Percentiles rank a stretch among this genome's conserved stretches.
These are phyloP conservation scores for Hymenotorrendiella dingleyae DNA, from an alignment of 2,329 filamentous ascomycete species.

Conservation along the genomic window DNA sequence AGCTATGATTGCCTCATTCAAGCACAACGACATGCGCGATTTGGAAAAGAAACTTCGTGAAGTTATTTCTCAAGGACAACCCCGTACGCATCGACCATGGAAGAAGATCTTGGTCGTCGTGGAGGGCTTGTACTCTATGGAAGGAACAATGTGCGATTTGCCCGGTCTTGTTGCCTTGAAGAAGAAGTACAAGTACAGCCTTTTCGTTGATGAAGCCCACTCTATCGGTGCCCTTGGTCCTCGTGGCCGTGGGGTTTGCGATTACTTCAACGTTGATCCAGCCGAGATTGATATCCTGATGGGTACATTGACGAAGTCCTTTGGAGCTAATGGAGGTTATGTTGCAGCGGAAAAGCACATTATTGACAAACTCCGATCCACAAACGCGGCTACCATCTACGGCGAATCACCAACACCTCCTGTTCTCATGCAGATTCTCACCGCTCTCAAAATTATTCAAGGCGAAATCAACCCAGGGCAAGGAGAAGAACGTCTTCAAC, in stretches of 20 bases:
- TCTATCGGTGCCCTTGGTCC: slow-evolving; percentile 91
- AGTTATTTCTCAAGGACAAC: slow-evolving; percentile 92
- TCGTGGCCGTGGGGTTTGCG: slow-evolving; percentile 84
- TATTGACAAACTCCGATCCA: slow-evolving; percentile 83
- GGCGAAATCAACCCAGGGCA: slow-evolving; percentile 85
- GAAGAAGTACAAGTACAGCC: slow-evolving; percentile 92
- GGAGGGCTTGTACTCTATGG: slow-evolving; percentile 98
- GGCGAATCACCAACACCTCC: slow-evolving; percentile 85
- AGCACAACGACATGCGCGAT: slow-evolving; percentile 91
- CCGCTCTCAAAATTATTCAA: slow-evolving; percentile 79
- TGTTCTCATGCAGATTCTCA: slow-evolving; percentile 85
- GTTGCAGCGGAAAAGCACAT: slow-evolving; percentile 83
- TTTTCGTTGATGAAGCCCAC: slow-evolving; percentile 96
- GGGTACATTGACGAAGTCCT: slow-evolving; percentile 97
- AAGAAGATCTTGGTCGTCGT: slow-evolving; percentile 98
- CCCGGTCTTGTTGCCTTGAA: slow-evolving; percentile 82
- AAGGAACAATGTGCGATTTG: slow-evolving; percentile 98
- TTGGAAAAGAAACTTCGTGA: slow-evolving; percentile 84
- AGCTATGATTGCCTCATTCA: slow-evolving; percentile 92
- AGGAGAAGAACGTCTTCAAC: slow-evolving; percentile 89
- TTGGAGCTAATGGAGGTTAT: slow-evolving; percentile 96
- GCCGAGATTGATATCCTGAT: slow-evolving; percentile 89
- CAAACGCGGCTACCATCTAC: slow-evolving; percentile 79
- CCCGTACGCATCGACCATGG: slow-evolving; percentile 97
- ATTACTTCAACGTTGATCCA: slow-evolving; percentile 91